phyloP scores from a whole-genome alignment of 2,329 filamentous ascomycete species.

The Penicillium sp. region DNA sequence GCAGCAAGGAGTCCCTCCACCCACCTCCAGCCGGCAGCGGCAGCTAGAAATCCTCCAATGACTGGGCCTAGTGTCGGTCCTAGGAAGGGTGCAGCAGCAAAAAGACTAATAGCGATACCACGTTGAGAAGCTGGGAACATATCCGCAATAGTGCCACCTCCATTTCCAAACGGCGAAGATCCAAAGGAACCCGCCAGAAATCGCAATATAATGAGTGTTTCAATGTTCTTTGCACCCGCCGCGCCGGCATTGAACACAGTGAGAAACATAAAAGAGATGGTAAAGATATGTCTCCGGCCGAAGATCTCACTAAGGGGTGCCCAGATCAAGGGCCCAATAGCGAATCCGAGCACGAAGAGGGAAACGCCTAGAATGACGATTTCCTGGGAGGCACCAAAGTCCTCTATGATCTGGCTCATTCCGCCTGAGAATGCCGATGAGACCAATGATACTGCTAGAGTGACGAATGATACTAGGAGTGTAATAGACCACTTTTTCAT shows the following conservation, averaged over 20 bases:
- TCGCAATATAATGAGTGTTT: slow-evolving; percentile 60
- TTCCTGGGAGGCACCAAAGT: slow-evolving; percentile 56
- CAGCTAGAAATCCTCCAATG: slow-evolving; percentile 32
- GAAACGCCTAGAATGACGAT: slow-evolving; percentile 63
- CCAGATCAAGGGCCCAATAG: slow-evolving; percentile 63
- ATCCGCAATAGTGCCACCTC: slow-evolving; percentile 55
- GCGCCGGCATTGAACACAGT: slow-evolving; percentile 61
- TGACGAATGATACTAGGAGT: slow-evolving; percentile 62
- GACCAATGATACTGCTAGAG: slow-evolving; percentile 67
- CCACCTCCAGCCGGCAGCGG: slow-evolving; percentile 32
- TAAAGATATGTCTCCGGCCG: slow-evolving; percentile 48
- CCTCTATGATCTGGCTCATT: slow-evolving; percentile 46
- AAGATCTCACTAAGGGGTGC: slow-evolving; percentile 66
- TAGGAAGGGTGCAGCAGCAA: slow-evolving; percentile 66
- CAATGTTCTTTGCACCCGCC: slow-evolving; percentile 57
- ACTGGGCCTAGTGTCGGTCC: slow-evolving; percentile 39
- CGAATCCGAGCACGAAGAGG: slow-evolving; percentile 63
- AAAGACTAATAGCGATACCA: slow-evolving; percentile 60
- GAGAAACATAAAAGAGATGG: slow-evolving; percentile 52
- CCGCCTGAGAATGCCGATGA: slow-evolving; percentile 56
- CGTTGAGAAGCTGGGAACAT: slow-evolving; percentile 55
- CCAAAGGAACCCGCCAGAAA: slow-evolving; percentile 65
- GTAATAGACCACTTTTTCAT: slow-evolving; percentile 67
- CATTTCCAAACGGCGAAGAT: slow-evolving; percentile 52
- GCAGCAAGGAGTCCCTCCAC: slow-evolving; percentile 32